Evolutionary conservation across 176 grass and related monocot genomes (phyloP).

Genomic region (Rhynchospora pubera): DNA sequence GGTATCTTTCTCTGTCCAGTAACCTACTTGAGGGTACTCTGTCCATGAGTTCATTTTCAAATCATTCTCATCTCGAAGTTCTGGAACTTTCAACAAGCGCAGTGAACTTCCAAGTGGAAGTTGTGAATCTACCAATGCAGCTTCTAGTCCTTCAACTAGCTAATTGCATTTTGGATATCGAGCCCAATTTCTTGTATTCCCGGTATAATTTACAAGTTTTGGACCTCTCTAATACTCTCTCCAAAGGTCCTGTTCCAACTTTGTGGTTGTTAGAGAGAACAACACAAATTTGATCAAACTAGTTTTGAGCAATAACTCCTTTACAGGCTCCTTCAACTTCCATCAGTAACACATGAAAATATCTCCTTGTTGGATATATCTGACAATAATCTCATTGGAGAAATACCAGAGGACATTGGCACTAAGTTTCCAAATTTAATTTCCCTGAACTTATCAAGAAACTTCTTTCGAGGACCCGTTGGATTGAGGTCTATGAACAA

Average conservation of each 20-base stretch:
- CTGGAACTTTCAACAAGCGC: background rate
- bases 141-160: slow-evolving; percentile 4
- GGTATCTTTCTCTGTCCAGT: background rate
- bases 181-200: slow-evolving; percentile 21
- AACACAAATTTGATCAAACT: background rate
- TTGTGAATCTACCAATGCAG: slow-evolving; percentile 18
- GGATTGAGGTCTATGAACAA: background rate
- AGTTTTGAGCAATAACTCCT: slow-evolving; percentile 19
- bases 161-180: slow-evolving; percentile 23
- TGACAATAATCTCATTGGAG: background rate
- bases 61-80: background rate
- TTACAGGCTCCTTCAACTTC: background rate
- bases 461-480: background rate
- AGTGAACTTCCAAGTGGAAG: background rate
- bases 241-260: slow-evolving; percentile 13
- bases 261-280: slow-evolving; percentile 28
- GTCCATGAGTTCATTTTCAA: background rate
- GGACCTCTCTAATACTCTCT: slow-evolving; percentile 27
- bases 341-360: background rate
- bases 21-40: slow-evolving; percentile 25
- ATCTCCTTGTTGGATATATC: slow-evolving; percentile 12
- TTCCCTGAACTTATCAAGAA: background rate
- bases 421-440: slow-evolving; percentile 1
- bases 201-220: slow-evolving; percentile 8
- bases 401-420: slow-evolving; percentile 10